Evolutionary conservation across 192 early-diverging fungal species (phyloP).

Genomic region (Radiomyces spectabilis): DNA sequence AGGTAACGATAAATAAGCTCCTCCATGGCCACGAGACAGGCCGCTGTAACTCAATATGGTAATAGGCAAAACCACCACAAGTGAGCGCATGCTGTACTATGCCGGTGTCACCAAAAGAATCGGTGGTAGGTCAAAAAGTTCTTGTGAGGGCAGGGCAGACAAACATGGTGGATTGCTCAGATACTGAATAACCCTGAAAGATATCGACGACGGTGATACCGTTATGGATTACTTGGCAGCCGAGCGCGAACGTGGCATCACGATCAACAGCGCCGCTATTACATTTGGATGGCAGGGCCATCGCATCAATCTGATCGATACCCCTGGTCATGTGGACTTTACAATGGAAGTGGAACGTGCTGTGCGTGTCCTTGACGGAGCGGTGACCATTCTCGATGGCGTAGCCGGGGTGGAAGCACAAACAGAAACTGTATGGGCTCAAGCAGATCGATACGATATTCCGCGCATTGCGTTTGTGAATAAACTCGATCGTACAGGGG

Average conservation of each 20-base stretch:
- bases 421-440: conserved; percentile 90
- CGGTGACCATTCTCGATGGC: conserved; percentile 87
- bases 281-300: conserved; percentile 70
- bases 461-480: conserved; percentile 90
- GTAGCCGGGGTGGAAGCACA: conserved; percentile 97
- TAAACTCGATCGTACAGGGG: conserved; percentile 90
- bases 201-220: conserved; percentile 89
- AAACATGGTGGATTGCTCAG: neutral
- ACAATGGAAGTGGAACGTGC: conserved; percentile 93
- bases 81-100: conserved; percentile 97
- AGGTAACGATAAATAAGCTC: conserved; percentile 50
- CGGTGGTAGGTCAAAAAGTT: conserved; percentile 61
- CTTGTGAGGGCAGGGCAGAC: neutral
- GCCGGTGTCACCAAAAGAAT: conserved; percentile 83
- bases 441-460: conserved; percentile 74
- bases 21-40: too few relatives aligned
- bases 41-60: neutral
- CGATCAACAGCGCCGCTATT: conserved; percentile 89
- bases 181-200: conserved; percentile 17
- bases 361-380: conserved; percentile 89
- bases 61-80: conserved; percentile 83
- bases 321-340: conserved; percentile 94
- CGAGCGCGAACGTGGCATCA: conserved; percentile 91
- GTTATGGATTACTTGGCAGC: conserved; percentile 88
- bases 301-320: conserved; percentile 91